Percentiles rank a stretch among this genome's conserved stretches.
Conservation (phyloP, 2,329 filamentous ascomycete genomes). For the Keithomyces neogunnii region DNA sequence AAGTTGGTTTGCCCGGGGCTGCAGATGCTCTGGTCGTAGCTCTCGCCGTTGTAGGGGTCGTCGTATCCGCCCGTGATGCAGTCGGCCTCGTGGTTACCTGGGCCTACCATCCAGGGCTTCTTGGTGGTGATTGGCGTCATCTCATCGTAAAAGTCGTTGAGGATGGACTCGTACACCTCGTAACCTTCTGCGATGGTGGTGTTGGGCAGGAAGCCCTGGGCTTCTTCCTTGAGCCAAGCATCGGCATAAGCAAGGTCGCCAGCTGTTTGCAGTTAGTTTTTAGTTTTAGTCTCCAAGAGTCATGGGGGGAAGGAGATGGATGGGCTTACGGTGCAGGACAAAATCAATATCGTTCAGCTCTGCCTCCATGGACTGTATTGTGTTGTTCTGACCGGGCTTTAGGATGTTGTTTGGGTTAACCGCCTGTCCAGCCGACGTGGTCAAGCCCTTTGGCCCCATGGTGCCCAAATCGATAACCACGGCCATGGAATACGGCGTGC, state of each 20-base stretch:
- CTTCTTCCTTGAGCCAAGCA: conserved; percentile 33
- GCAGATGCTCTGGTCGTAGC: conserved; percentile 22
- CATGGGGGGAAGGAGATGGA: no score
- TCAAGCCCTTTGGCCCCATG: conserved; percentile 8
- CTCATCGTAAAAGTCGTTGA: conserved; percentile 42
- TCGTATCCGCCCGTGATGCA: conserved; percentile 34
- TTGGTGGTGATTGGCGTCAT: conserved; percentile 33
- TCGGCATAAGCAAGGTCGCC: conserved; percentile 51
- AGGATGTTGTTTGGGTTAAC: neutral
- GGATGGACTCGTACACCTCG: conserved; percentile 44
- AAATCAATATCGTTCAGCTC: no score
- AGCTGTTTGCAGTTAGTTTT: conserved; percentile 8
- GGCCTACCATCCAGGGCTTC: conserved; percentile 36
- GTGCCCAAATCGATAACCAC: conserved; percentile 7
- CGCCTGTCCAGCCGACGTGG: conserved; percentile 1
- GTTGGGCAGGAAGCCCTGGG: conserved; percentile 22
- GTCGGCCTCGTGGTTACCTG: conserved; percentile 49
- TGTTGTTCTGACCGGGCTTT: conserved; percentile 43
- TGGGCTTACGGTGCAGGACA: no score
- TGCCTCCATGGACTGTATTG: conserved; percentile 40
- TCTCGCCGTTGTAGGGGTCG: conserved; percentile 5
- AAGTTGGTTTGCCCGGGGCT: conserved; percentile 49
- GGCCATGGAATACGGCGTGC: conserved; percentile 18
- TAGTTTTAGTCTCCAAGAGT: no score
- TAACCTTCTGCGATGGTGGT: conserved; percentile 37